A percentile compares a stretch with the other conserved stretches of the same genome.
These are phyloP conservation scores for Brassica incana DNA, from an alignment of 345 rosid genomes.

Conservation along the genomic window DNA sequence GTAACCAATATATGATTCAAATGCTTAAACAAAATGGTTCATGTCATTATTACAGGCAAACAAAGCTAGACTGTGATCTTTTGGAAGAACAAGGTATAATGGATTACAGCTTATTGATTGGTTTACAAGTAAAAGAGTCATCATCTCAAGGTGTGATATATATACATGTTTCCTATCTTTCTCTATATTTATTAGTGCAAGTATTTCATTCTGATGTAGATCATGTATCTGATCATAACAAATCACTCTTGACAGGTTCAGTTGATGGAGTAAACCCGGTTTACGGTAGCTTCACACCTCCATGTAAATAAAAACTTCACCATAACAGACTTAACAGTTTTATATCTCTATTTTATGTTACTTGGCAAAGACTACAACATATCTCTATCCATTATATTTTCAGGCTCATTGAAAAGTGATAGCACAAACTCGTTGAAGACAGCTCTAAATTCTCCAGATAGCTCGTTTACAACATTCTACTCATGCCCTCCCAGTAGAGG, in stretches of 20 bases:
- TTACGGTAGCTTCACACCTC: slow-evolving; percentile 34
- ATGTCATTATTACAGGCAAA: slow-evolving; percentile 46
- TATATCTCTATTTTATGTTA: background rate
- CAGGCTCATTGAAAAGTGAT: slow-evolving; percentile 36
- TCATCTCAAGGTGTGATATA: slow-evolving; percentile 40
- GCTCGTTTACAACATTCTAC: slow-evolving; percentile 1
- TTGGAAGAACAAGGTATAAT: slow-evolving; percentile 55
- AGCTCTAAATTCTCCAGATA: slow-evolving; percentile 16
- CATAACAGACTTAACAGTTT: background rate
- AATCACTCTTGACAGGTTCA: slow-evolving; percentile 32
- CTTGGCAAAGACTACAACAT: background rate
- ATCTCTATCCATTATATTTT: background rate
- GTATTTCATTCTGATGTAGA: background rate
- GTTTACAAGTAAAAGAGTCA: slow-evolving; percentile 44
- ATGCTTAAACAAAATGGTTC: background rate
- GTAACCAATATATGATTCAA: background rate
- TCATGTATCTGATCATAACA: background rate
- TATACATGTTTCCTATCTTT: background rate
- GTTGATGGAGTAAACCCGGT: slow-evolving; percentile 21
- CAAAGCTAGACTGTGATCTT: slow-evolving; percentile 56
- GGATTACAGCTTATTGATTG: slow-evolving; percentile 57
- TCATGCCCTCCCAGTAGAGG: slow-evolving; percentile 25
- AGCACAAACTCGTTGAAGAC: slow-evolving; percentile 25
- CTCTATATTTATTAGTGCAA: background rate
- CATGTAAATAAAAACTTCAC: slow-evolving; percentile 12